Evolutionary conservation across 768 basidiomycete genomes (phyloP).

Genomic region (Coprinopsis strossmayeri): DNA sequence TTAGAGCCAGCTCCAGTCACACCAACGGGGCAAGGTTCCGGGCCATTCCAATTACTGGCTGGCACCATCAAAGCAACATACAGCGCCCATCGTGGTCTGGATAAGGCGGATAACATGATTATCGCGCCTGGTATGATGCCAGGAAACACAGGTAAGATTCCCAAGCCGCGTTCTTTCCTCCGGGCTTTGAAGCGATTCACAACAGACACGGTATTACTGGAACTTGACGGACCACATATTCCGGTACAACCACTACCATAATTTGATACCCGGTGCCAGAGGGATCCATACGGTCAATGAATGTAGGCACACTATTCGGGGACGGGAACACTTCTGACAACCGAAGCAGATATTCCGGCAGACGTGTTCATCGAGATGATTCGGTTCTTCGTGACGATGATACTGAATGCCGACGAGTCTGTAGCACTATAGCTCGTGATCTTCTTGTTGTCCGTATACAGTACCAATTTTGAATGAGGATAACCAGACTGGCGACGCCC

Average conservation of each 20-base stretch:
- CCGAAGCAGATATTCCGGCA: constrained; percentile 35
- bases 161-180: constrained; percentile 3
- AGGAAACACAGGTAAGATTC: constrained; percentile 48
- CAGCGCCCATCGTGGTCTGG: constrained; percentile 38
- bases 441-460: no score
- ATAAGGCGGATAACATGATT: constrained; percentile 28
- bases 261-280: constrained; percentile 24
- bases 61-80: constrained; percentile 62
- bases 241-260: constrained; percentile 48
- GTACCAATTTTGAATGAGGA: no score
- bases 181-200: not conserved
- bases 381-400: constrained; percentile 56
- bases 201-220: constrained; percentile 59
- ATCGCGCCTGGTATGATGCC: constrained; percentile 52
- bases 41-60: constrained; percentile 45
- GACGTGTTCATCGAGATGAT: constrained; percentile 58
- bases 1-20: constrained; percentile 68
- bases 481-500: no score
- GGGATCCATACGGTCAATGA: constrained; percentile 68
- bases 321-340: not conserved
- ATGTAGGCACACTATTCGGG: constrained; percentile 29
- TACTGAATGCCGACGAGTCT: constrained; percentile 68
- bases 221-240: constrained; percentile 55
- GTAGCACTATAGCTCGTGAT: no score
- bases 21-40: constrained; percentile 35